phyloP scores from a whole-genome alignment of 805 yeast genomes.

The Yarrowia bubula region DNA sequence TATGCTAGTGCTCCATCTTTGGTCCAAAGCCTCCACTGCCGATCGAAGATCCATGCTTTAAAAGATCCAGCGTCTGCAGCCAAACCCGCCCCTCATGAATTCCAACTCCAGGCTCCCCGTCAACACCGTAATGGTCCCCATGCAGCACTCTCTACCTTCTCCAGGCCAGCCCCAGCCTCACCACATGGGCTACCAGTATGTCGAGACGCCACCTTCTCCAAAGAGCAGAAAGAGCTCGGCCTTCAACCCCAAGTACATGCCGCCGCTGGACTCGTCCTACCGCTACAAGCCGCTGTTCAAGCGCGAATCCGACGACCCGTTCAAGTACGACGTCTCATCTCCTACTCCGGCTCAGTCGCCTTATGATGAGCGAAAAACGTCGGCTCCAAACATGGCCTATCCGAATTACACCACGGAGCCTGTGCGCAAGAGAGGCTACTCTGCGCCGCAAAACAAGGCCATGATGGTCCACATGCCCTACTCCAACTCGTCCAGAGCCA shows the following conservation, averaged over 20 bases:
- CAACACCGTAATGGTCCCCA: constrained; percentile 5
- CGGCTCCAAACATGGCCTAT: neutral
- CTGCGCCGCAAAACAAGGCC: constrained; percentile 1
- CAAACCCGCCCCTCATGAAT: neutral
- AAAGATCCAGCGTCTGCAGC: neutral
- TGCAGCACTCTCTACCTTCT: constrained; percentile 25
- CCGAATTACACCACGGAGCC: constrained; percentile 17
- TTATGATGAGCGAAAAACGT: neutral
- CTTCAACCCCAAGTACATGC: constrained; percentile 22
- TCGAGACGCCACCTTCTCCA: constrained; percentile 14
- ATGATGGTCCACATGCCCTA: neutral
- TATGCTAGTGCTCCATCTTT: constrained; percentile 23
- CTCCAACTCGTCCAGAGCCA: constrained; percentile 12
- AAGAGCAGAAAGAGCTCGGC: neutral
- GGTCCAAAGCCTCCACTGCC: constrained; percentile 3
- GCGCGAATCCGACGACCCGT: neutral
- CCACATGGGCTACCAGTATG: constrained; percentile 11
- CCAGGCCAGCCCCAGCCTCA: neutral
- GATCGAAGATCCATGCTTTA: constrained; percentile 16
- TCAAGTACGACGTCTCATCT: constrained; percentile 3
- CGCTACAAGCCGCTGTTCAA: constrained; percentile 25
- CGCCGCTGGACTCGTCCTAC: constrained; percentile 8
- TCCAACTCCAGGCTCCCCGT: neutral
- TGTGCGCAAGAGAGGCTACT: neutral
- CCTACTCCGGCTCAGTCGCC: constrained; percentile 16